Base-by-base conservation (phyloP, 2,329 filamentous ascomycete species). In the Talaromyces sp. region DNA sequence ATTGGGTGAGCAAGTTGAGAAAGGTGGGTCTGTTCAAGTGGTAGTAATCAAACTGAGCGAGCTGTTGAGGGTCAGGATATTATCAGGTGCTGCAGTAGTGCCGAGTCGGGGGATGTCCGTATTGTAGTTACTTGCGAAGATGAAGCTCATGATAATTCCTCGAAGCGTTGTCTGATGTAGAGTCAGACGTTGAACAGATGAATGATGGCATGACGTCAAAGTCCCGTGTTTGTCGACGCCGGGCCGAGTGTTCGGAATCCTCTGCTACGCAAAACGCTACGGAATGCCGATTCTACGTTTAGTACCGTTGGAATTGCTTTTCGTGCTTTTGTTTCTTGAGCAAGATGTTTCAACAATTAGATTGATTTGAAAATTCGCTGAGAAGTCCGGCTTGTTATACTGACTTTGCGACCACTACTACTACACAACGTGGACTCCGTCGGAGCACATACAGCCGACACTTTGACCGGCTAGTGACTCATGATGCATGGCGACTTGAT, bases 161-260 rank as follows among this genome's bases (percentile, higher is more conserved):
- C 6, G 4, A 35, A 19, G 31, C 3, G 27, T 54, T 19, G 50
- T 33, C 9, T 19, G 9, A 22, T 16, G 49, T n/a, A 7, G 49
- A 22, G 6, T 22, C 33, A 14, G 52, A 37, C 10, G n/a, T 19
- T 54, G 50, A 19, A 35, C 13, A 52, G 24, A 49, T 7, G 8
- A 31, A 33, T n/a, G 49, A 33, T 9, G 33, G 45, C 33, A 50
- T 61, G 59, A 61, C 59, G 59, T 61, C 59, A 61, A 60, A 61
- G 43, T 61, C 59, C 59, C 59, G 43, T 50, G 58, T n/a, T n/a
- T n/a, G n/a, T 35, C 33, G 39, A 33, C 16, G 3, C 58, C 27
- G 59, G 59, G 31, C 59, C 59, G 59, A 61, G 31, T 22, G 9
- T 37, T 56, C 50, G 50, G 50, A 54, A 54, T 19, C 31, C 16